These are phyloP conservation scores for Azolla pinnata DNA, from an alignment of 75 land plant genomes.

Conservation along the genomic window DNA sequence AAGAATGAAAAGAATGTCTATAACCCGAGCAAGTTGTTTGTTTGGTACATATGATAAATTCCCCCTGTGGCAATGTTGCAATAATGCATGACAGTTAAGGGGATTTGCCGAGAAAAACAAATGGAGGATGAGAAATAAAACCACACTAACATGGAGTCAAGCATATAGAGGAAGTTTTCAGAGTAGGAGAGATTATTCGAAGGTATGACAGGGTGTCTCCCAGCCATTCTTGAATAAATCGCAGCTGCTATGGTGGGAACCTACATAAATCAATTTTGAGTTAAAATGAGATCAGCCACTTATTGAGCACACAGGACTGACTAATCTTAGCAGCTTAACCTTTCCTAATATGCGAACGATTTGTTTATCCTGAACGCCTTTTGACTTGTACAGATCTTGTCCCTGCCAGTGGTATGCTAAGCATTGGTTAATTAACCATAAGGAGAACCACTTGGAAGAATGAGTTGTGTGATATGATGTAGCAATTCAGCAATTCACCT, in stretches of 20 bases:
- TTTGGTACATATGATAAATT: conserved; percentile 80
- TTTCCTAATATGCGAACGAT: conserved; percentile 91
- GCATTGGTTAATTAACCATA: background rate
- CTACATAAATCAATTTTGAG: conserved; percentile 18
- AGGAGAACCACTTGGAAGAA: too few relatives aligned
- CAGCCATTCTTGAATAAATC: conserved; percentile 74
- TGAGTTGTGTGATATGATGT: too few relatives aligned
- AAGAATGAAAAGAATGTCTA: conserved; percentile 85
- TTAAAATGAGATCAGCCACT: background rate
- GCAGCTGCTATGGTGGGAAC: conserved; percentile 98
- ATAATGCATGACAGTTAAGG: too few relatives aligned
- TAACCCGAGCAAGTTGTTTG: conserved; percentile 77
- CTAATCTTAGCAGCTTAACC: too few relatives aligned
- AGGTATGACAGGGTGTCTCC: conserved; percentile 83
- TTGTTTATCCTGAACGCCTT: conserved; percentile 87
- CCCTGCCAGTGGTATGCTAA: too few relatives aligned
- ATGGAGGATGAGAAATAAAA: too few relatives aligned
- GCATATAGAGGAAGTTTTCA: conserved; percentile 96
- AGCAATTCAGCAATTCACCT: too few relatives aligned
- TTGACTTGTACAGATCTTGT: conserved; percentile 83
- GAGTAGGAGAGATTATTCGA: conserved; percentile 77
- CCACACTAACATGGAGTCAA: conserved; percentile 83
- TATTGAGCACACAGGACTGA: too few relatives aligned
- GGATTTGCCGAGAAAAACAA: too few relatives aligned
- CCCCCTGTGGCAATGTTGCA: too few relatives aligned